These are phyloP conservation scores for Coemansia sp. DNA, from an alignment of 192 early-diverging fungal genomes.

Conservation along the genomic window DNA sequence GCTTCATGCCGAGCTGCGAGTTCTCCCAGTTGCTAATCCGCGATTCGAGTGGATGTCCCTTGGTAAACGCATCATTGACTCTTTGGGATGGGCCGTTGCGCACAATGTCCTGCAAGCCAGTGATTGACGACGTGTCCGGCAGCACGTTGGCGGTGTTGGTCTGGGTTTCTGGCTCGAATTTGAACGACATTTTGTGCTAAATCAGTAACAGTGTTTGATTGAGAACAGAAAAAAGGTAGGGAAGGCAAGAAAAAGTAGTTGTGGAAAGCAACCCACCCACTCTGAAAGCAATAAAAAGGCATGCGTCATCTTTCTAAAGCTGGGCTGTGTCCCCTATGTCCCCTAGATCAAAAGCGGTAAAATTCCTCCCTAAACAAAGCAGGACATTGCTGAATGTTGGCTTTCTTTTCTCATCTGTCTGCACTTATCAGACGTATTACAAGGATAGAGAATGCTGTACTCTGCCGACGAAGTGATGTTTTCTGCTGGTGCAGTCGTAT, in stretches of 20 bases:
- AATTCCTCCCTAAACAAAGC: too few relatives aligned
- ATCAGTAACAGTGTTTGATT: neutral
- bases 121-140: conserved; percentile 12
- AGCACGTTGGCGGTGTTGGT: conserved; percentile 28
- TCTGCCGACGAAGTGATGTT: conserved; percentile 18
- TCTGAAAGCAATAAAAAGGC: neutral
- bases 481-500: conserved; percentile 50
- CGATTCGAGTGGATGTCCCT: conserved; percentile 78
- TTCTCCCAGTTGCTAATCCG: conserved; percentile 76
- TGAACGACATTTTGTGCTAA: conserved; percentile 22
- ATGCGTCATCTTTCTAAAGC: neutral
- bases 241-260: neutral
- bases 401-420: too few relatives aligned
- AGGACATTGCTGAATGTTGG: too few relatives aligned
- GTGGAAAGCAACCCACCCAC: neutral
- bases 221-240: neutral
- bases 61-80: conserved; percentile 27
- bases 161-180: conserved; percentile 24
- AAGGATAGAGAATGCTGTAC: conserved; percentile 22
- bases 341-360: neutral
- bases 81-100: conserved; percentile 28
- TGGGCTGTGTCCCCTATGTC: neutral
- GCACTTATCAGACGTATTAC: neutral
- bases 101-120: conserved; percentile 27
- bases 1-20: conserved; percentile 79